phyloP scores from a whole-genome alignment of 257 asterid genomes.

The Hygrophila difformis region DNA sequence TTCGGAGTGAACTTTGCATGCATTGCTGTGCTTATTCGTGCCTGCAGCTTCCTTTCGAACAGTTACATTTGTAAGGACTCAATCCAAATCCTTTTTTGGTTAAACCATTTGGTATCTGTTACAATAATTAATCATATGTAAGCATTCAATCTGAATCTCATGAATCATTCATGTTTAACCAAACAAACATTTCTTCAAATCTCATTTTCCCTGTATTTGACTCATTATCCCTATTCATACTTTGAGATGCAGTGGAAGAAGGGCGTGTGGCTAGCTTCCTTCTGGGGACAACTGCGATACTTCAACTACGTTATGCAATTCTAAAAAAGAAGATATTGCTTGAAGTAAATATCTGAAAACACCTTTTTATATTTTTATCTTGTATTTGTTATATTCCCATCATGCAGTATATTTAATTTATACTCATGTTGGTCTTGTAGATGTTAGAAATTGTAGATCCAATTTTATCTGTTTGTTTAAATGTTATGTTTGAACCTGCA shows the following conservation, averaged over 20 bases:
- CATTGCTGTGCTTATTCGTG: slow-evolving; percentile 58
- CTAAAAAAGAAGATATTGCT: slow-evolving; percentile 45
- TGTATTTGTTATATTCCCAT: not conserved
- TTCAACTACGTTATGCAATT: slow-evolving; percentile 59
- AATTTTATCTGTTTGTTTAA: slow-evolving; percentile 10
- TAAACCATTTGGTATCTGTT: too few relatives aligned
- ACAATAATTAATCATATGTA: too few relatives aligned
- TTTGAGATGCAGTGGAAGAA: slow-evolving; percentile 77
- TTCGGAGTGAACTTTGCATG: slow-evolving; percentile 43
- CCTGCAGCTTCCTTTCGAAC: slow-evolving; percentile 88
- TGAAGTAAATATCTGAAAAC: slow-evolving; percentile 41
- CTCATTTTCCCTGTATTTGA: slow-evolving; percentile 12
- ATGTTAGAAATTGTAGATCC: not conserved
- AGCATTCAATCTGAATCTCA: slow-evolving; percentile 26
- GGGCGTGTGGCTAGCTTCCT: slow-evolving; percentile 89
- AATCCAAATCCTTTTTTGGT: slow-evolving; percentile 18
- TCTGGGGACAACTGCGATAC: slow-evolving; percentile 76
- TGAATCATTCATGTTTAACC: slow-evolving; percentile 10
- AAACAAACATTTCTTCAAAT: slow-evolving; percentile 1
- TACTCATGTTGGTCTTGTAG: too few relatives aligned
- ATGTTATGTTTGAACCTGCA: slow-evolving; percentile 30
- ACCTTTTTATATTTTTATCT: not conserved
- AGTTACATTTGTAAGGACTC: slow-evolving; percentile 47
- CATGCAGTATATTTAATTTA: too few relatives aligned
- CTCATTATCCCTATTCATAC: slow-evolving; percentile 19